Conservation (phyloP, 2,329 filamentous ascomycete species). For the Cladosporium sp. region DNA sequence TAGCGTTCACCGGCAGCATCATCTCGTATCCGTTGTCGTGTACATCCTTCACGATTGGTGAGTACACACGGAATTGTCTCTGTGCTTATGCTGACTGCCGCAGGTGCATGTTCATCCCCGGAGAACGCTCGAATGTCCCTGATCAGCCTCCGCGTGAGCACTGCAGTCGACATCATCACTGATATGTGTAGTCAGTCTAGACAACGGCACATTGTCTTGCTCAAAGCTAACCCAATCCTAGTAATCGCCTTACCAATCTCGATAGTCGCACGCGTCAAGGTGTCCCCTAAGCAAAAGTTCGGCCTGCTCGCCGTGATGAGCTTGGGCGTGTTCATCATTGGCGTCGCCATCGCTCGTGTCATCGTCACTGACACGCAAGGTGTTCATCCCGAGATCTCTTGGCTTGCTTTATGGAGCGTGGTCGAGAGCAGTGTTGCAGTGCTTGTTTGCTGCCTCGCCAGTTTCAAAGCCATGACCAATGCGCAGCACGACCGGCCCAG, state of each 20-base stretch:
- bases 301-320: slow-evolving; percentile 25
- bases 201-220: background rate
- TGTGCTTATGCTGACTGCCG: background rate
- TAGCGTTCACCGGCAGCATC: slow-evolving; percentile 20
- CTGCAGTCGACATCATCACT: slow-evolving; percentile 26
- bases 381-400: slow-evolving; percentile 22
- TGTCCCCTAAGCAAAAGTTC: slow-evolving; percentile 18
- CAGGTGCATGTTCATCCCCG: slow-evolving; percentile 14
- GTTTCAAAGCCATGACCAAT: slow-evolving; percentile 22
- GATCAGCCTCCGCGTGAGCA: slow-evolving; percentile 24
- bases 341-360: slow-evolving; percentile 20
- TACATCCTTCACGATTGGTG: slow-evolving; percentile 22
- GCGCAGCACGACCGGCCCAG: background rate
- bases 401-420: slow-evolving; percentile 22
- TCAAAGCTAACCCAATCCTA: background rate
- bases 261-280: slow-evolving; percentile 3
- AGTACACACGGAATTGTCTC: background rate
- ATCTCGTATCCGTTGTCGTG: no score
- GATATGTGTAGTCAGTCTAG: slow-evolving; percentile 24
- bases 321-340: slow-evolving; percentile 28
- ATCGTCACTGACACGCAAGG: slow-evolving; percentile 20
- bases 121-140: slow-evolving; percentile 15
- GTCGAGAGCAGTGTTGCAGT: slow-evolving; percentile 23
- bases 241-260: slow-evolving; percentile 19
- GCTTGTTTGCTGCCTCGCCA: slow-evolving; percentile 21